These are phyloP conservation scores for Pseudogymnoascus sp. DNA, from an alignment of 2,329 filamentous ascomycete species.

Conservation along the genomic window DNA sequence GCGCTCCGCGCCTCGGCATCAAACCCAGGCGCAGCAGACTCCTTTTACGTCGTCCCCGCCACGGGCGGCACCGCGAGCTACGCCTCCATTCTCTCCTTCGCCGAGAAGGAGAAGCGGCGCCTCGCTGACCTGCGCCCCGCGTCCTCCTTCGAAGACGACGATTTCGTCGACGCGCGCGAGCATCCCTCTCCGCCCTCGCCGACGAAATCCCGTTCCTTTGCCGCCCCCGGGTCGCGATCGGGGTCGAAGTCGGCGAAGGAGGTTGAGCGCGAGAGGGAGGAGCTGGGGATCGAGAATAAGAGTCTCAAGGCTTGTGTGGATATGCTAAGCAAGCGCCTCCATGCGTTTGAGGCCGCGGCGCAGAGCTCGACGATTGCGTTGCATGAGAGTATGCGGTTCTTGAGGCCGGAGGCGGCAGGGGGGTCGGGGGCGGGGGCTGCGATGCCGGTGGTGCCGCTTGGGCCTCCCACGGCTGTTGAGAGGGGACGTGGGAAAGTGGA, in stretches of 20 bases:
- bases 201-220: conserved; percentile 33
- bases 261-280: conserved; percentile 61
- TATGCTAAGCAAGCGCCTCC: conserved; percentile 76
- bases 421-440: conserved; percentile 35
- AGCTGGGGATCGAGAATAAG: conserved; percentile 80
- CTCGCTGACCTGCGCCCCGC: conserved; percentile 23
- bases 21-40: conserved; percentile 47
- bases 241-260: conserved; percentile 37
- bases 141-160: background rate
- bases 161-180: conserved; percentile 37
- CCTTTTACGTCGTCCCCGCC: conserved; percentile 91
- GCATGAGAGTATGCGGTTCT: conserved; percentile 68
- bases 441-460: background rate
- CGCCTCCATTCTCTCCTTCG: conserved; percentile 72
- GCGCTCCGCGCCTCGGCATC: conserved; percentile 68
- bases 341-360: conserved; percentile 85
- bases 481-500: conserved; percentile 16
- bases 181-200: conserved; percentile 32
- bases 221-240: conserved; percentile 27
- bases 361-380: conserved; percentile 81
- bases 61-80: conserved; percentile 90
- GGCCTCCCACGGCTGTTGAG: background rate
- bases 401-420: conserved; percentile 47
- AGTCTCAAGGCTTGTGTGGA: conserved; percentile 79
- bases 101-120: conserved; percentile 57